Percentiles rank a stretch among this genome's conserved stretches.
Conservation (phyloP, 2,329 filamentous ascomycete species). For the Pseudogymnoascus sp. region DNA sequence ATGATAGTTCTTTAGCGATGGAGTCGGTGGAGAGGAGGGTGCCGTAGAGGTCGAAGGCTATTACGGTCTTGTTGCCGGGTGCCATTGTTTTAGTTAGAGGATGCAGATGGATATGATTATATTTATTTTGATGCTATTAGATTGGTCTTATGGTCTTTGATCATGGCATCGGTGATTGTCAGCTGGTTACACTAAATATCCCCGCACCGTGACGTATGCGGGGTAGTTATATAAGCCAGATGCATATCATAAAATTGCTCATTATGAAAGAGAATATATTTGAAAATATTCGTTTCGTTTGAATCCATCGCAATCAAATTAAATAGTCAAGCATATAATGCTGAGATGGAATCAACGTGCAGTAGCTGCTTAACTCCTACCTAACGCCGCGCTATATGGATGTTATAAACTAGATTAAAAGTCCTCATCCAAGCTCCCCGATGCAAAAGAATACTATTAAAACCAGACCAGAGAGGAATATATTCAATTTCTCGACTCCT, state of each 20-base stretch:
- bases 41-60: conserved; percentile 72
- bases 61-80: conserved; percentile 35
- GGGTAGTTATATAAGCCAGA: background rate
- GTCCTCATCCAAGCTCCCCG: background rate
- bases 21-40: conserved; percentile 66
- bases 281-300: background rate
- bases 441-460: background rate
- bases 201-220: conserved; percentile 2
- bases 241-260: background rate
- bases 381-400: background rate
- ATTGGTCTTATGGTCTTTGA: background rate
- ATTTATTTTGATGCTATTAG: background rate
- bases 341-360: background rate
- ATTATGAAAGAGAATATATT: background rate
- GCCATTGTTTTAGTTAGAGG: conserved; percentile 18
- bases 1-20: conserved; percentile 52
- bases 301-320: background rate
- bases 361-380: background rate
- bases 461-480: background rate
- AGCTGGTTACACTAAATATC: background rate
- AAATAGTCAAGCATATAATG: background rate
- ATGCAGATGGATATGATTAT: conserved; percentile 23
- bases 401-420: background rate
- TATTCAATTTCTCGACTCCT: background rate
- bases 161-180: background rate